A percentile compares a stretch with the other conserved stretches of the same genome.
Evolutionary conservation across 2,329 filamentous ascomycete genomes (phyloP).

Genomic region (Arthrocladium fulminans): DNA sequence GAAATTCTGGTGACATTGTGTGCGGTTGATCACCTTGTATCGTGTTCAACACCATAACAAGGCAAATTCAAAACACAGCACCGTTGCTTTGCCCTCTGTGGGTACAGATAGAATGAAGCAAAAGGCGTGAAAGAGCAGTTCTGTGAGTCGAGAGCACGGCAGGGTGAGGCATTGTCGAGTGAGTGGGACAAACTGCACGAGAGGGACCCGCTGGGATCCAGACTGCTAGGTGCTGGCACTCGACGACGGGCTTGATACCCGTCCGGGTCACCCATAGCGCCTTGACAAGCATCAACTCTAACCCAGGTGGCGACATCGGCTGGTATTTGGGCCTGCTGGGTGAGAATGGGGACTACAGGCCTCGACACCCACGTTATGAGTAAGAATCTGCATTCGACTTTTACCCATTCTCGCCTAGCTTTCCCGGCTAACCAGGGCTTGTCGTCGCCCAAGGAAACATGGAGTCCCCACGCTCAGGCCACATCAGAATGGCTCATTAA

Average conservation of each 20-base stretch:
- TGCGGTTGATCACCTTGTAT: not conserved
- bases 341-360: not conserved
- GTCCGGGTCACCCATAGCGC: not conserved
- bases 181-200: not conserved
- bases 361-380: not conserved
- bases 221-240: not conserved
- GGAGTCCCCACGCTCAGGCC: not conserved
- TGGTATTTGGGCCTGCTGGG: too few species aligned
- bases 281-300: not conserved
- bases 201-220: constrained; percentile 1
- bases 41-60: not conserved
- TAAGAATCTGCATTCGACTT: not conserved
- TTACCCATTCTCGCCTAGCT: not conserved
- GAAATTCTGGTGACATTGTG: constrained; percentile 5
- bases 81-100: not conserved
- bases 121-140: not conserved
- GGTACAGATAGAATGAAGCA: not conserved
- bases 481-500: not conserved
- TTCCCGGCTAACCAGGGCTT: not conserved
- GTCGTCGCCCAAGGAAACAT: not conserved
- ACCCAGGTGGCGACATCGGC: not conserved
- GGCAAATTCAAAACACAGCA: not conserved
- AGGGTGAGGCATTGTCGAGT: not conserved
- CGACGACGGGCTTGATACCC: not conserved
- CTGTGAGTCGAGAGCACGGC: constrained; percentile 3